These are phyloP conservation scores for Dendrobium nobile DNA, from an alignment of 106 monocot species.

Conservation along the genomic window DNA sequence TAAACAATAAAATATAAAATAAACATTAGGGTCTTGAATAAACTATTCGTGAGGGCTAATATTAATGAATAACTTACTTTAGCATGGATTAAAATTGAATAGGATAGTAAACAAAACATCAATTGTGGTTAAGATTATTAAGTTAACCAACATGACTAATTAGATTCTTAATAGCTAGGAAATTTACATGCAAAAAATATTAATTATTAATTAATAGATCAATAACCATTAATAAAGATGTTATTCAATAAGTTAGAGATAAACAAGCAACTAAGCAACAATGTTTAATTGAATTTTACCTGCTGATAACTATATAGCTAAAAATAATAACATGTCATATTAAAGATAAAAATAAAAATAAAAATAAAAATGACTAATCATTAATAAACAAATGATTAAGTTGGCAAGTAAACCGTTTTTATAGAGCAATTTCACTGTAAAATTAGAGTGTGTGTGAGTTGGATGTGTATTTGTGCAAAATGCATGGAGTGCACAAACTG, in stretches of 20 bases:
- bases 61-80: not conserved
- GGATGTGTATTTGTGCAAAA: too few relatives aligned
- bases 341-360: too few relatives aligned
- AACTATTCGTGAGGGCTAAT: not conserved
- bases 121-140: not conserved
- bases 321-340: too few relatives aligned
- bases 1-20: not conserved
- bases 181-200: not conserved
- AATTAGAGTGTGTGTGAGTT: too few relatives aligned
- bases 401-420: too few relatives aligned
- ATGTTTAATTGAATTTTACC: not conserved
- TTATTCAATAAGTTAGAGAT: not conserved
- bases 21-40: not conserved
- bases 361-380: too few relatives aligned
- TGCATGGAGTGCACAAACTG: too few relatives aligned
- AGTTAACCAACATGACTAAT: not conserved
- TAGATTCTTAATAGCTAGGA: not conserved
- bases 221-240: not conserved
- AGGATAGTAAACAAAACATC: not conserved
- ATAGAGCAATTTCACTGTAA: too few relatives aligned
- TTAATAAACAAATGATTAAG: too few relatives aligned
- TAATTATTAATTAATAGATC: not conserved
- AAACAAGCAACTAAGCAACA: not conserved
- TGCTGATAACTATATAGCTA: too few relatives aligned
- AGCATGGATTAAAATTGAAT: not conserved